Percentiles rank a stretch among this genome's conserved stretches.
These are phyloP conservation scores for Eucalyptus paniculata DNA, from an alignment of 345 rosid genomes.

Conservation along the genomic window DNA sequence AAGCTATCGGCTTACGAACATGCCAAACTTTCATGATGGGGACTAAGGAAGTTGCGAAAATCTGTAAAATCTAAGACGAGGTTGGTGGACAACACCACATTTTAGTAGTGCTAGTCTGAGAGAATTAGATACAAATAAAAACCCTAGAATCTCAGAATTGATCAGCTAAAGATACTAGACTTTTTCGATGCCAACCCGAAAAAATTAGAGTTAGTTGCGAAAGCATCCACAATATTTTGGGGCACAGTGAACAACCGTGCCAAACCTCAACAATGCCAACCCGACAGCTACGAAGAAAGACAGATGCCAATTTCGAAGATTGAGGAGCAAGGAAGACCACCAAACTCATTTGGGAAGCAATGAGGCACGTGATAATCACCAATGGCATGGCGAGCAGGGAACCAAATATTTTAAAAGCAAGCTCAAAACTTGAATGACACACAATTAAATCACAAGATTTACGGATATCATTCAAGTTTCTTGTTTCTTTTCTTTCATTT, in stretches of 20 bases:
- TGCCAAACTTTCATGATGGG: not conserved
- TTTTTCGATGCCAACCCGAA: not conserved
- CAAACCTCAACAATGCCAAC: not conserved
- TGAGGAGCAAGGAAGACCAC: not conserved
- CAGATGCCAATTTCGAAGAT: not conserved
- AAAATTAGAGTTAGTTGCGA: not conserved
- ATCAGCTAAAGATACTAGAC: not conserved
- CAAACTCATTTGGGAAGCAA: not conserved
- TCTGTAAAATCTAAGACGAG: not conserved
- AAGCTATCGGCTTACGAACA: not conserved
- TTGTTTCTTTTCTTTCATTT: not conserved
- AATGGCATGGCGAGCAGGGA: not conserved
- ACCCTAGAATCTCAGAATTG: not conserved
- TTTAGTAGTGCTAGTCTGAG: not conserved
- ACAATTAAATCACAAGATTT: not conserved
- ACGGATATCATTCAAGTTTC: not conserved
- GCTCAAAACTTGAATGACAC: not conserved
- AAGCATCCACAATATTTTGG: not conserved
- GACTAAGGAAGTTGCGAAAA: not conserved
- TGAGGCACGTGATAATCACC: not conserved
- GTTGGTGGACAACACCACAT: not conserved
- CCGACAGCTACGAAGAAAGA: not conserved
- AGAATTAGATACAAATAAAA: not conserved
- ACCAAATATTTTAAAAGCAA: not conserved
- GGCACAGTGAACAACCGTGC: not conserved